A percentile compares a stretch with the other conserved stretches of the same genome.
phyloP scores from a whole-genome alignment of 2,329 filamentous ascomycete genomes.

The Nigrospora oryzae region DNA sequence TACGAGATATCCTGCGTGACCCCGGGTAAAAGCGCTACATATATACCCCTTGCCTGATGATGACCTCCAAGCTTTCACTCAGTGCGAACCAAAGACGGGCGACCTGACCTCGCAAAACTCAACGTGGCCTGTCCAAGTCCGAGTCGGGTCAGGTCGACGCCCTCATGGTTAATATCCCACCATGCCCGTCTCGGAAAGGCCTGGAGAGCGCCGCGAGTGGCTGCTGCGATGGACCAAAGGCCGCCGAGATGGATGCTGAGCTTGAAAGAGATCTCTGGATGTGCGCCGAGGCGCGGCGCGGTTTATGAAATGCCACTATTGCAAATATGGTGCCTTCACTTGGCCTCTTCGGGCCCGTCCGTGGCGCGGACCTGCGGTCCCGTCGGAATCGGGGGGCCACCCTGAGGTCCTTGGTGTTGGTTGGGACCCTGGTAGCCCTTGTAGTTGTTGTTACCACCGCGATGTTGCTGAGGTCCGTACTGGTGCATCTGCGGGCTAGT shows the following conservation, averaged over 20 bases:
- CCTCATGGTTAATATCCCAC: too few relatives aligned
- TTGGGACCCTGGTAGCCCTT: constrained; percentile 40
- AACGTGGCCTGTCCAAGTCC: too few relatives aligned
- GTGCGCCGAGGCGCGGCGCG: constrained; percentile 19
- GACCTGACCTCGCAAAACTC: too few relatives aligned
- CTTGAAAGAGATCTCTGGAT: constrained; percentile 13
- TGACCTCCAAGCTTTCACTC: too few relatives aligned
- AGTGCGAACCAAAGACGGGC: too few relatives aligned
- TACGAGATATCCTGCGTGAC: too few relatives aligned
- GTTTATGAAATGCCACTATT: constrained; percentile 5
- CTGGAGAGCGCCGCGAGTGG: too few relatives aligned
- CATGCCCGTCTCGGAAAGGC: too few relatives aligned
- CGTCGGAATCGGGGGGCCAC: constrained; percentile 23
- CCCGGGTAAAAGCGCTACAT: too few relatives aligned
- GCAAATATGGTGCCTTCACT: constrained; percentile 20
- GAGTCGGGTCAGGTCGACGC: too few relatives aligned
- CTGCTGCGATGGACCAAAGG: neutral
- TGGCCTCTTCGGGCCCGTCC: constrained; percentile 35
- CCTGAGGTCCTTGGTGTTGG: constrained; percentile 29
- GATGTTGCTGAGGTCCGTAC: constrained; percentile 49
- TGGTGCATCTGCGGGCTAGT: constrained; percentile 59
- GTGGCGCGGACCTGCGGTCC: constrained; percentile 23
- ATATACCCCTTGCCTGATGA: too few relatives aligned
- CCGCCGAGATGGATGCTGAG: constrained; percentile 3
- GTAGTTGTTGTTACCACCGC: constrained; percentile 45